Evolutionary conservation across 805 yeast genomes (phyloP), one percentile per base, ranked within the genome.

Genomic region (Saccharomycopsis fibuligera): DNA sequence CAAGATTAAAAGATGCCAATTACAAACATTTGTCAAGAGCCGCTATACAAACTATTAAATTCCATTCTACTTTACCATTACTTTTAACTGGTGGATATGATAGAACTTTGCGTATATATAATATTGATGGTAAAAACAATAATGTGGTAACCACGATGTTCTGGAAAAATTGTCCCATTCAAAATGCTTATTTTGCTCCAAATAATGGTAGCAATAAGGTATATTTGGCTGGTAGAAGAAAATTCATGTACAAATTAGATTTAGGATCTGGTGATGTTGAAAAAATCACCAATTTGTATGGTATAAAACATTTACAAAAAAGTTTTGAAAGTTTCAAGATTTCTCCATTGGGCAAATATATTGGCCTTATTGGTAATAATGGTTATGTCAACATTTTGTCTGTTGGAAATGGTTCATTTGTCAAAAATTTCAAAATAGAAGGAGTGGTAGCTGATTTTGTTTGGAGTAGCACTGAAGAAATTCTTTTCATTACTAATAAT

Each of bases 41-140:
- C 0, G 96, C 89, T 0, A 77, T 93, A n/a, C 97, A 88, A 66
- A 69, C 91, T 0, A 60, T 93, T 35, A 73, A 85, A 4, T 93
- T 93, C 75, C 99, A 93, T 64, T 87, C 82, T 57, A 60, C 62
- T 44, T 47, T 53, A 23, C 96, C 99, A 36, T 69, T 93, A 27
- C 68, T 91, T 41, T 67, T 93, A 46, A 86, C 96, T 0, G 95
- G 93, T 49, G 99, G 99, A 21, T 90, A 83, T 62, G 99, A 93
- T 64, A 75, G 86, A 56, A 84, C 96, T 0, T 63, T 93, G 47
- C 74, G 99, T 57, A 72, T 93, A 12, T 93, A 82, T 63, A 95
- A 91, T 60, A 78, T 90, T 44, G 98, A 93, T 63, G 97, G 98
- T 14, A 86, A 84, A 59, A 62, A 66, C 50, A 93, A 93, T 62